phyloP scores from a whole-genome alignment of 164 flowering plant genomes.

The Chloranthus sessilifolius region DNA sequence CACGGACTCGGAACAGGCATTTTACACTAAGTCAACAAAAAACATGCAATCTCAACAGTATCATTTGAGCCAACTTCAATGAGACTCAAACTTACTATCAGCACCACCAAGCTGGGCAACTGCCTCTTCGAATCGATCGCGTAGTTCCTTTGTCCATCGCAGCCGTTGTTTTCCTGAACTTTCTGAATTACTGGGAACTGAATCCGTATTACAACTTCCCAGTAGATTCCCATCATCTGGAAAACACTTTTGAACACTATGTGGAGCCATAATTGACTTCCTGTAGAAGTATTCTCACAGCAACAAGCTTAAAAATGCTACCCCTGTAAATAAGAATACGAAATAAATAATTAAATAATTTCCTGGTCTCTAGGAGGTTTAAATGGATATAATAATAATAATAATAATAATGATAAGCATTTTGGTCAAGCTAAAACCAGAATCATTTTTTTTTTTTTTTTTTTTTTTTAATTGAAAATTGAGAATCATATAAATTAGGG shows the following conservation, averaged over 20 bases:
- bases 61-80: too few species aligned
- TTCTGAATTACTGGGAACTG: slow-evolving; percentile 30
- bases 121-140: slow-evolving; percentile 55
- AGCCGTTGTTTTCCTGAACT: slow-evolving; percentile 44
- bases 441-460: too few species aligned
- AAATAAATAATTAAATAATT: too few species aligned
- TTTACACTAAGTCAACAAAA: too few species aligned
- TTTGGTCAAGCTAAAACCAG: too few species aligned
- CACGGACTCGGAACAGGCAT: too few species aligned
- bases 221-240: background rate
- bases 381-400: too few species aligned
- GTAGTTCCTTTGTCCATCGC: slow-evolving; percentile 67
- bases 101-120: slow-evolving; percentile 72
- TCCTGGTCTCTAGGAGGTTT: too few species aligned
- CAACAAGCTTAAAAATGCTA: background rate
- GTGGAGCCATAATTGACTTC: background rate
- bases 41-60: too few species aligned
- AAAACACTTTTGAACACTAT: background rate
- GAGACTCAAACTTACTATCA: slow-evolving; percentile 73
- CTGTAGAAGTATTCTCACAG: background rate
- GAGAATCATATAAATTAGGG: too few species aligned
- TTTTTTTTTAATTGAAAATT: too few species aligned
- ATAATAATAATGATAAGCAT: too few species aligned
- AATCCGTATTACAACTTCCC: slow-evolving; percentile 5
- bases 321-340: background rate